Evolutionary conservation across 257 asterid genomes (phyloP), one percentile per base, ranked within the genome.

Genomic region (Plantago major): DNA sequence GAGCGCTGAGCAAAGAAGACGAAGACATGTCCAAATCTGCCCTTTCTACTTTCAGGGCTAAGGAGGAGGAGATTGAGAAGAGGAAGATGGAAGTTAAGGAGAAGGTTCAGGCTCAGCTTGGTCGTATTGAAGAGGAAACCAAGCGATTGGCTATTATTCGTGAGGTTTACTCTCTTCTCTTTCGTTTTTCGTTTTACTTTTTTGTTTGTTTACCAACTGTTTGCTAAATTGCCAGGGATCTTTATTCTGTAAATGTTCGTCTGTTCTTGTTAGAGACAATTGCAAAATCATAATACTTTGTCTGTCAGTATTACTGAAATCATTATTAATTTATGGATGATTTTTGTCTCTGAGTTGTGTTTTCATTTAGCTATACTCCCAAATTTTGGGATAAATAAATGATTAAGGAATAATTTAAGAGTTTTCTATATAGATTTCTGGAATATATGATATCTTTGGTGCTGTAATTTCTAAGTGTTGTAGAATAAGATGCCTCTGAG

Each of bases 51-150:
- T 93, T 93, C 67, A 83, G 83, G 71, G 99, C 97, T 26, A 93
- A 89, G 62, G 99, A 93, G 63, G 99, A 93, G 67, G 99, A 93
- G 78, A 93, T 93, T 65, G 99, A 93, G 87, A 93, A 85, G 85
- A 93, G 76, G 89, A 89, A 87, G 70, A 50, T 87, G 69, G 99
- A 93, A 63, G 96, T 93, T 11, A 85, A 64, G 81, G 97, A 93
- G 76, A 93, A 69, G 67, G 97, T 93, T 42, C 91, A 81, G 62
- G 92, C 88, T 0, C 99, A 93, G 84, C 73, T 93, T 40, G 99
- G 96, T 42, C 95, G 99, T 19, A 89, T 93, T 62, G 97, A 93
- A 73, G 97, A 85, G 58, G 99, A 93, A 78, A 89, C 95, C 46
- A 79, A 69, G 71, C 97, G 97, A 22, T 68, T 93, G 73, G 90